Conservation (phyloP, 2,329 filamentous ascomycete species). For the Alternaria novae-zelandiae region DNA sequence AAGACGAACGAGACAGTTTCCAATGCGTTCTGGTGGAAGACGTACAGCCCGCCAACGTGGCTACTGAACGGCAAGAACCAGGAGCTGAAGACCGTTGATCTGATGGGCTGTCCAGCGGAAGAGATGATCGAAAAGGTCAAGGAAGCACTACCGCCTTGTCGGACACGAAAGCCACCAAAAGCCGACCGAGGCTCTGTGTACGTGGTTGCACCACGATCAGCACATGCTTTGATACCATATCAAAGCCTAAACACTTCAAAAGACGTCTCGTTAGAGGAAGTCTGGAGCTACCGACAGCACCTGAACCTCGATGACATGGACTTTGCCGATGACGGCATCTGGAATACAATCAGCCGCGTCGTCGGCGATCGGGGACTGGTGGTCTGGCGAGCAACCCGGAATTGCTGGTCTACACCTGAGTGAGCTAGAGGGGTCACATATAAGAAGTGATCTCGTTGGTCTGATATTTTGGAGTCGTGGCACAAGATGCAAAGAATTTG, state of each 20-base stretch:
- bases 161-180: slow-evolving; percentile 33
- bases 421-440: background rate
- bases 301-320: slow-evolving; percentile 82
- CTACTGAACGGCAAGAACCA: slow-evolving; percentile 77
- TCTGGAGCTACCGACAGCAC: slow-evolving; percentile 72
- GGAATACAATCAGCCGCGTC: slow-evolving; percentile 72
- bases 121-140: slow-evolving; percentile 65
- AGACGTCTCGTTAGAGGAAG: slow-evolving; percentile 69
- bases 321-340: slow-evolving; percentile 77
- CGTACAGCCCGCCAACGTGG: slow-evolving; percentile 82
- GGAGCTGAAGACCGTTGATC: slow-evolving; percentile 71
- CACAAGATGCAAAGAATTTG: background rate
- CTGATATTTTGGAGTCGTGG: background rate
- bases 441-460: background rate
- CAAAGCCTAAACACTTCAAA: slow-evolving; percentile 16
- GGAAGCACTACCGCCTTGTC: slow-evolving; percentile 59
- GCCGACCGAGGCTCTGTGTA: slow-evolving; percentile 61
- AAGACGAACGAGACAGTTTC: slow-evolving; percentile 69
- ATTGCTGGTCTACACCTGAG: slow-evolving; percentile 39
- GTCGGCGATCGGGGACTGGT: slow-evolving; percentile 58
- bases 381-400: slow-evolving; percentile 52
- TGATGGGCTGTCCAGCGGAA: slow-evolving; percentile 73
- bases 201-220: slow-evolving; percentile 75
- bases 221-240: slow-evolving; percentile 70
- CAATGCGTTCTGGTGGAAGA: slow-evolving; percentile 83